Evolutionary conservation across 2,329 filamentous ascomycete genomes (phyloP).

Genomic region (Trichoderma sp.): DNA sequence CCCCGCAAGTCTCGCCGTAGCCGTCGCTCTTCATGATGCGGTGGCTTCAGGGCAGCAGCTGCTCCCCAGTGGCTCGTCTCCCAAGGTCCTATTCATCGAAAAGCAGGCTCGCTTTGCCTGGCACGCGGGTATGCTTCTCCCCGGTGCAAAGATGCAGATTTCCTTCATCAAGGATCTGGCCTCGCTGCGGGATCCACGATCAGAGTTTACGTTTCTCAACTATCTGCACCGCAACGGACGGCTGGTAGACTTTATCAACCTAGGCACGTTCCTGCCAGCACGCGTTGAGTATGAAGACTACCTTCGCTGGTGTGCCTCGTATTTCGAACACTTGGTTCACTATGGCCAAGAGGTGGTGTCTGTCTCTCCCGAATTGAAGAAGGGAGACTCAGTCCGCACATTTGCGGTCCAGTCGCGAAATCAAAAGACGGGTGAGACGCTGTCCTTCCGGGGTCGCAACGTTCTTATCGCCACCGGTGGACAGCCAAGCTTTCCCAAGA

Average conservation of each 20-base stretch:
- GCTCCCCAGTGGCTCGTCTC: constrained; percentile 42
- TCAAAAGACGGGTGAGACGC: constrained; percentile 51
- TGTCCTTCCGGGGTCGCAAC: constrained; percentile 57
- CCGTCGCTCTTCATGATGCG: constrained; percentile 83
- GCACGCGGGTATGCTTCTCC: constrained; percentile 94
- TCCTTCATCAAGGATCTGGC: constrained; percentile 96
- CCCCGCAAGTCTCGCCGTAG: constrained; percentile 84
- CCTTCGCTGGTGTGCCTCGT: constrained; percentile 82
- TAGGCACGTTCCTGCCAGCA: constrained; percentile 82
- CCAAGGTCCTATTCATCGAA: constrained; percentile 84
- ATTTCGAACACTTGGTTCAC: constrained; percentile 68
- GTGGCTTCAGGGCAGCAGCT: constrained; percentile 50
- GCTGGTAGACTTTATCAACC: constrained; percentile 87
- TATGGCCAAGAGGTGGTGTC: constrained; percentile 77
- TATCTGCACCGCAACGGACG: constrained; percentile 79
- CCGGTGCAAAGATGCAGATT: constrained; percentile 94
- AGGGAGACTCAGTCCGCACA: constrained; percentile 49
- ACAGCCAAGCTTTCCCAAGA: constrained; percentile 65
- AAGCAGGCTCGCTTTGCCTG: constrained; percentile 80
- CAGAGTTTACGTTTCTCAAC: constrained; percentile 92
- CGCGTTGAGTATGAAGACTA: constrained; percentile 93
- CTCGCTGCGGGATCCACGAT: constrained; percentile 80
- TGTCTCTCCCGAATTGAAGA: constrained; percentile 55
- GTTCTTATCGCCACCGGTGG: constrained; percentile 60
- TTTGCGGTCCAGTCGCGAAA: constrained; percentile 69